Conservation (phyloP, 2,329 filamentous ascomycete species). For the Alternaria sp. region DNA sequence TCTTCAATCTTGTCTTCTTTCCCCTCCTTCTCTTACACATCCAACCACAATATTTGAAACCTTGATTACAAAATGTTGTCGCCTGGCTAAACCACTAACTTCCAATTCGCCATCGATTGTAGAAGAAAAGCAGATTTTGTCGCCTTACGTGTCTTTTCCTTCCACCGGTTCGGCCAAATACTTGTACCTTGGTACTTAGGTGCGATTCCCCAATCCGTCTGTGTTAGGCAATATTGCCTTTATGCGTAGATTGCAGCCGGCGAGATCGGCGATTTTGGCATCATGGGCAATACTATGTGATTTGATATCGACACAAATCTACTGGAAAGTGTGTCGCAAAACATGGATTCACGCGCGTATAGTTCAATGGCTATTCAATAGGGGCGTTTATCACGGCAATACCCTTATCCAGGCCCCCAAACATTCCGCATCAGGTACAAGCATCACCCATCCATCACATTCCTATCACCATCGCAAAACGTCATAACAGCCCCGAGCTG, state of each 20-base stretch:
- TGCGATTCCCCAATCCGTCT: not conserved
- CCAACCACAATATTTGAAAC: not conserved
- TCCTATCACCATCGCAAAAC: not conserved
- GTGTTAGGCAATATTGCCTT: constrained; percentile 2
- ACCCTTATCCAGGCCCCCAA: not conserved
- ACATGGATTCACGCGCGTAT: not conserved
- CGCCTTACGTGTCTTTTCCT: not conserved
- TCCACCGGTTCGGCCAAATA: not conserved
- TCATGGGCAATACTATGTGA: not conserved
- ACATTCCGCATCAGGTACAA: not conserved
- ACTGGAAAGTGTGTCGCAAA: not conserved
- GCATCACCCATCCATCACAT: constrained; percentile 1
- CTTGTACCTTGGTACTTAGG: constrained; percentile 1
- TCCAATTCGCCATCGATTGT: not conserved
- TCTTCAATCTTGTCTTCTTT: not conserved
- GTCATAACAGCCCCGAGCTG: constrained; percentile 1
- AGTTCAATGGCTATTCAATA: not conserved
- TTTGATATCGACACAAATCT: not conserved
- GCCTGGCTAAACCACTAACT: not conserved
- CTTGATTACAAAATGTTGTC: not conserved
- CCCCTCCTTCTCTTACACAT: not conserved
- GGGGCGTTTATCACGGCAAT: not conserved
- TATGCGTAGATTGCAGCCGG: constrained; percentile 5
- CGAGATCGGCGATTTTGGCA: constrained; percentile 1
- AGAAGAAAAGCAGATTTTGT: not conserved